These are phyloP conservation scores for Arctostaphylos glauca DNA, from an alignment of 148 eudicot species.

Conservation along the genomic window DNA sequence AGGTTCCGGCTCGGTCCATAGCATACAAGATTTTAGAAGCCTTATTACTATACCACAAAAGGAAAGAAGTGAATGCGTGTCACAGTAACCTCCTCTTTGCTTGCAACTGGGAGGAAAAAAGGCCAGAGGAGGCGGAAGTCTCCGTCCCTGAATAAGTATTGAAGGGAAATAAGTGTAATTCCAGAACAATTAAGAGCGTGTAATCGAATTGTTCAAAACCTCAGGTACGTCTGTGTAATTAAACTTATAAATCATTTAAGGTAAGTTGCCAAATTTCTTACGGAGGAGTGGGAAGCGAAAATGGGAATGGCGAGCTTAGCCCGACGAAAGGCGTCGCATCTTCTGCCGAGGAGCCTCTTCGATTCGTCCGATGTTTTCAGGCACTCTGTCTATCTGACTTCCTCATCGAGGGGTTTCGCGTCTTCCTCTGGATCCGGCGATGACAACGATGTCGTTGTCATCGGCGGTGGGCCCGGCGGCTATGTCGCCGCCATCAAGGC, in stretches of 20 bases:
- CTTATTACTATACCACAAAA: too few relatives aligned
- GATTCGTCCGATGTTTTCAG: constrained; percentile 32
- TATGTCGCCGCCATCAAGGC: constrained; percentile 97
- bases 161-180: background rate
- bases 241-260: background rate
- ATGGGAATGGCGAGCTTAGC: constrained; percentile 83
- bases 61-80: too few relatives aligned
- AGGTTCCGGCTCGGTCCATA: too few relatives aligned
- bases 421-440: constrained; percentile 52
- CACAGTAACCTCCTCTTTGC: too few relatives aligned
- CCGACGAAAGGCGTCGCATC: constrained; percentile 43
- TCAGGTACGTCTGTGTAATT: background rate
- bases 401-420: constrained; percentile 54
- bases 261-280: background rate
- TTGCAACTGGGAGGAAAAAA: too few relatives aligned
- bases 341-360: constrained; percentile 30
- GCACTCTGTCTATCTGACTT: constrained; percentile 41
- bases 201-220: background rate
- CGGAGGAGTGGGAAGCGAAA: constrained; percentile 2
- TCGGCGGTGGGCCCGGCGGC: constrained; percentile 96
- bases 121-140: too few relatives aligned
- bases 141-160: too few relatives aligned
- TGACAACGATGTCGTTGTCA: constrained; percentile 84
- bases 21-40: too few relatives aligned
- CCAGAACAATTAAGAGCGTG: background rate